Evolutionary conservation across 2,329 filamentous ascomycete genomes (phyloP), one percentile per base, ranked within the genome.

Genomic region (Cryphonectria radicalis): DNA sequence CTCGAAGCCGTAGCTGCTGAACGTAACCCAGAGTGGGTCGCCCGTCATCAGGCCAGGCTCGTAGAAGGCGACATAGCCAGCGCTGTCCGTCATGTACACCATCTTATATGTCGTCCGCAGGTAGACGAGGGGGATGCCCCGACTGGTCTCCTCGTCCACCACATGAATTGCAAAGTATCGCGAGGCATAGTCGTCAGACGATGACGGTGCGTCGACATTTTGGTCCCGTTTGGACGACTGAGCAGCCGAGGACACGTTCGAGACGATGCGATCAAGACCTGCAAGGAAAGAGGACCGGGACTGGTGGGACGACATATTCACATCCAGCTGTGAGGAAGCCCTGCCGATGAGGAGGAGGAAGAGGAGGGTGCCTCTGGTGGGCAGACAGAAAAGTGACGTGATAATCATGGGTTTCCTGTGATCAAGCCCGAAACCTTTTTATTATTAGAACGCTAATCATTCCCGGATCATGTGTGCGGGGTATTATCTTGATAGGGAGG

Each of bases 1-100:
- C 59, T 69, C 66, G 50, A 55, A 73, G 32, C 72, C 72, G 22
- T 73, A 73, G 67, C 72, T 73, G 72, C 72, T 73, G 25, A 73
- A 35, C 1, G 72, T 73, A 4, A 73, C 69, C 72, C 72, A 73
- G 40, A 73, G 46, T 2, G 69, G 69, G 2, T 69, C 66, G 7
- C 72, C 72, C 0, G 63, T 69, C 72, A 73, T 73, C 14, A 73
- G 19, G 2, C 72, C 72, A 3, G 72, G 72, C 37, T 73, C 72
- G 35, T 71, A 57, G 37, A 73, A 73, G 13, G 72, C 72, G n/a
- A 71, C 72, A 42, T 71, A 73, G 42, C 72, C 72, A 4, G 72
- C 72, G 67, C 72, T 73, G 59, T 73, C 72, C 2, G 72, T 73
- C 63, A 71, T 69, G 19, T 73, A 73, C 8, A 73, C 8, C n/a